A percentile compares a stretch with the other conserved stretches of the same genome.
These are phyloP conservation scores for Pulveroboletus sp. DNA, from an alignment of 768 basidiomycete genomes.

Conservation along the genomic window DNA sequence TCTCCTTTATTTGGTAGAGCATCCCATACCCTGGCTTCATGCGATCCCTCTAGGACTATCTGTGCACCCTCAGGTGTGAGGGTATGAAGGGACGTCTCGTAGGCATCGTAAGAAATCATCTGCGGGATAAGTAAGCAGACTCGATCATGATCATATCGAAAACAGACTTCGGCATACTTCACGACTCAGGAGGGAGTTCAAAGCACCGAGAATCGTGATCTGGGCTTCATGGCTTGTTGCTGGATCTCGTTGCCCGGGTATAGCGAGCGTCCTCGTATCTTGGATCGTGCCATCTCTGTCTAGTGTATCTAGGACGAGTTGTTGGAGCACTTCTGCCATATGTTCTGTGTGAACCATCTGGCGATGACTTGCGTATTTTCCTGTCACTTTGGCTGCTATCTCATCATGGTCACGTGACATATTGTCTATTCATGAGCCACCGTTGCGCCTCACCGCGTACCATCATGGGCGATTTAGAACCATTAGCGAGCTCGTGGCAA, in stretches of 20 bases:
- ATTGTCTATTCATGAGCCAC: no score
- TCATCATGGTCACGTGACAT: constrained; percentile 16
- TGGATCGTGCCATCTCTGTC: constrained; percentile 49
- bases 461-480: constrained; percentile 12
- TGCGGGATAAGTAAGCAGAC: constrained; percentile 29
- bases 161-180: constrained; percentile 50
- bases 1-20: constrained; percentile 70
- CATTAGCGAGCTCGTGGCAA: constrained; percentile 19
- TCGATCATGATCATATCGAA: constrained; percentile 1
- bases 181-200: constrained; percentile 85
- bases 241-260: constrained; percentile 57
- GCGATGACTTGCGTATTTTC: background rate
- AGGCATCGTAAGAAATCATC: constrained; percentile 81
- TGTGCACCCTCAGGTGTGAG: constrained; percentile 80
- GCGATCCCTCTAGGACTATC: constrained; percentile 79
- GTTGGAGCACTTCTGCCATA: constrained; percentile 79
- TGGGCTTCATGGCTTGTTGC: constrained; percentile 73
- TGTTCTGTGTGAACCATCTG: background rate
- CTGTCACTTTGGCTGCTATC: constrained; percentile 6
- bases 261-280: constrained; percentile 63
- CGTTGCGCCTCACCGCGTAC: background rate
- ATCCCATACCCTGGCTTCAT: constrained; percentile 93
- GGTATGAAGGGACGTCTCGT: constrained; percentile 68
- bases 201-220: constrained; percentile 77
- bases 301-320: constrained; percentile 72